Percentiles rank a stretch among this genome's conserved stretches.
These are phyloP conservation scores for Capronia coronata DNA, from an alignment of 2,329 filamentous ascomycete species.

Conservation along the genomic window DNA sequence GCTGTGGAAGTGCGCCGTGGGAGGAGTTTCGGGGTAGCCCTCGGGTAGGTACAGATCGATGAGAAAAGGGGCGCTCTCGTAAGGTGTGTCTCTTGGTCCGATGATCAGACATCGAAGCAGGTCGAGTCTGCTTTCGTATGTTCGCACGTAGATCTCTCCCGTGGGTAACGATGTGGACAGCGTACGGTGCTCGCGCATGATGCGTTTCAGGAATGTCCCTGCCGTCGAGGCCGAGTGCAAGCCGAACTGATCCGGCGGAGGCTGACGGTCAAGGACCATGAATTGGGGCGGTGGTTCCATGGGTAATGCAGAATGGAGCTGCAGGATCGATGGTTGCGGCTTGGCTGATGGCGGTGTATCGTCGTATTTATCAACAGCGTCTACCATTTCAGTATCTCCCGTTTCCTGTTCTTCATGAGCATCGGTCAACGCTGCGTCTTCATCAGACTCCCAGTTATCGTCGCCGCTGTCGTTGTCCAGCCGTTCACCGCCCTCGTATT, in stretches of 20 bases:
- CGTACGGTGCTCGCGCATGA: conserved; percentile 55
- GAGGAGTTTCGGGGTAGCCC: conserved; percentile 48
- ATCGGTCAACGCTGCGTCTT: conserved; percentile 30
- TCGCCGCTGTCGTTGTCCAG: conserved; percentile 41
- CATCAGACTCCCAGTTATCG: conserved; percentile 38
- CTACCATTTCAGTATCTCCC: conserved; percentile 15
- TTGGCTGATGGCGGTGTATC: not conserved
- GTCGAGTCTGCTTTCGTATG: conserved; percentile 55
- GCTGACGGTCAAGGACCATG: conserved; percentile 37
- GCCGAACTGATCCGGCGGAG: conserved; percentile 41
- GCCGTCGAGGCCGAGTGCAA: conserved; percentile 30
- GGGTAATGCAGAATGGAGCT: conserved; percentile 3
- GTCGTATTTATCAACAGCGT: not conserved
- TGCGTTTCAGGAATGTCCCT: conserved; percentile 40
- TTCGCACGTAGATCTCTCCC: conserved; percentile 50
- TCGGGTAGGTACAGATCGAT: conserved; percentile 51
- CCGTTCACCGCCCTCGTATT: conserved; percentile 40
- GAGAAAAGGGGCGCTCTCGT: conserved; percentile 56
- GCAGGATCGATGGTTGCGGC: not conserved
- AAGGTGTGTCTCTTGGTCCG: conserved; percentile 54
- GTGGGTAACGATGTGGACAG: conserved; percentile 48
- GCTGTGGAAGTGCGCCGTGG: conserved; percentile 53
- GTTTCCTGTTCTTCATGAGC: conserved; percentile 19
- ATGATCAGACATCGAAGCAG: conserved; percentile 54
- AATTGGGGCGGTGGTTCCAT: conserved; percentile 32